Conservation (phyloP, 805 yeast species). For the Candida mattraensis region DNA sequence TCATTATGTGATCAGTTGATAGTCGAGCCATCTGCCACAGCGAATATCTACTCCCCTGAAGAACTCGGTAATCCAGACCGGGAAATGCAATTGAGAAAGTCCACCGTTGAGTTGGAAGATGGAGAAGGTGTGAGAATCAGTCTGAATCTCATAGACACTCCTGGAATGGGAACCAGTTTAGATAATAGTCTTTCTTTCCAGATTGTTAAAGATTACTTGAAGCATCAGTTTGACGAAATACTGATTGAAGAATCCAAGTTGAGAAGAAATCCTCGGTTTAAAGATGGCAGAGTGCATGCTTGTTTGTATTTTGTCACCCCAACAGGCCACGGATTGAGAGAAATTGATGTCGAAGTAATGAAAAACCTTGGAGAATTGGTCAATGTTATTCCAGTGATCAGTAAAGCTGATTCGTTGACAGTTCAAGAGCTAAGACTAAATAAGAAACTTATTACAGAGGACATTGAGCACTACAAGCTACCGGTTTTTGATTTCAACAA, state of each 20-base stretch:
- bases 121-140: slow-evolving; percentile 83
- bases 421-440: slow-evolving; percentile 66
- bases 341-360: slow-evolving; percentile 74
- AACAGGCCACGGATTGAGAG: slow-evolving; percentile 64
- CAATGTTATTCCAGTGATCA: slow-evolving; percentile 80
- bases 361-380: slow-evolving; percentile 66
- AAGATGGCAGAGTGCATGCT: slow-evolving; percentile 79
- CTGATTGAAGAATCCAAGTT: slow-evolving; percentile 77
- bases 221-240: slow-evolving; percentile 82
- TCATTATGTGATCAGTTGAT: slow-evolving; percentile 88
- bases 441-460: slow-evolving; percentile 74
- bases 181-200: slow-evolving; percentile 69
- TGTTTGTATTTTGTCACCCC: slow-evolving; percentile 75
- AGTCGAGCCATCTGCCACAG: slow-evolving; percentile 66
- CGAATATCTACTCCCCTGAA: slow-evolving; percentile 33
- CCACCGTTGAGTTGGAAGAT: slow-evolving; percentile 81
- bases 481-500: slow-evolving; percentile 78
- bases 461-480: slow-evolving; percentile 65
- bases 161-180: slow-evolving; percentile 76
- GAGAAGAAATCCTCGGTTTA: slow-evolving; percentile 81
- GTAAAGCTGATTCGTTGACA: slow-evolving; percentile 79
- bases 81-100: slow-evolving; percentile 68
- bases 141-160: slow-evolving; percentile 75
- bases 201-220: slow-evolving; percentile 71
- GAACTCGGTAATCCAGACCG: slow-evolving; percentile 51